phyloP scores from a whole-genome alignment of 2,329 filamentous ascomycete species.

The Alternaria triticina region DNA sequence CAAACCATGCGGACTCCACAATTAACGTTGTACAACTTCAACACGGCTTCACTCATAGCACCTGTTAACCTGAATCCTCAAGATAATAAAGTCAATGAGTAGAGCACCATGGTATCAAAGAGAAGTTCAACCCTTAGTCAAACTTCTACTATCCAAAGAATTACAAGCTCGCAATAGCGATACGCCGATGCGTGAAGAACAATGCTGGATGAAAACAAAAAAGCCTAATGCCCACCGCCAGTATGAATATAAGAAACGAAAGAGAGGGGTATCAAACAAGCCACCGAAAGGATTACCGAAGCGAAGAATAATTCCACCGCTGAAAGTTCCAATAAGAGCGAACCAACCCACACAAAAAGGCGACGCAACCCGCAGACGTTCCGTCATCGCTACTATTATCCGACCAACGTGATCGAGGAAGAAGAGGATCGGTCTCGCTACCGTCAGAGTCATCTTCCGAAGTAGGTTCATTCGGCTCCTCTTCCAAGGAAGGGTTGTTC shows the following conservation, averaged over 20 bases:
- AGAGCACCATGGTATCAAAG: background rate
- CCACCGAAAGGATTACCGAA: background rate
- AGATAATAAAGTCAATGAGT: background rate
- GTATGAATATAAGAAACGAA: background rate
- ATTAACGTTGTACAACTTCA: background rate
- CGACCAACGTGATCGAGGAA: background rate
- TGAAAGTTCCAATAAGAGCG: background rate
- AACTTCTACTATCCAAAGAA: background rate
- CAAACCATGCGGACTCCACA: background rate
- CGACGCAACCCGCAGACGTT: background rate
- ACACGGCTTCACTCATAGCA: background rate
- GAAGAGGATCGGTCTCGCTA: background rate
- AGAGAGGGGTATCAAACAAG: background rate
- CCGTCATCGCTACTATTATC: background rate
- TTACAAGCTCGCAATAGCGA: background rate
- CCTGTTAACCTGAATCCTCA: background rate
- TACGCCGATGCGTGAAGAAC: background rate
- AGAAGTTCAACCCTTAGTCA: background rate
- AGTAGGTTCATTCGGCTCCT: background rate
- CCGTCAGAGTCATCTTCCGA: background rate
- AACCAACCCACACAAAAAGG: background rate
- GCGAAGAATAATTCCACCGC: background rate
- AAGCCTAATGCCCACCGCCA: background rate
- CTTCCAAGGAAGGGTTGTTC: background rate
- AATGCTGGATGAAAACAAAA: background rate